Conservation (phyloP, 2,329 filamentous ascomycete species). For the Pseudogymnoascus pannorum region DNA sequence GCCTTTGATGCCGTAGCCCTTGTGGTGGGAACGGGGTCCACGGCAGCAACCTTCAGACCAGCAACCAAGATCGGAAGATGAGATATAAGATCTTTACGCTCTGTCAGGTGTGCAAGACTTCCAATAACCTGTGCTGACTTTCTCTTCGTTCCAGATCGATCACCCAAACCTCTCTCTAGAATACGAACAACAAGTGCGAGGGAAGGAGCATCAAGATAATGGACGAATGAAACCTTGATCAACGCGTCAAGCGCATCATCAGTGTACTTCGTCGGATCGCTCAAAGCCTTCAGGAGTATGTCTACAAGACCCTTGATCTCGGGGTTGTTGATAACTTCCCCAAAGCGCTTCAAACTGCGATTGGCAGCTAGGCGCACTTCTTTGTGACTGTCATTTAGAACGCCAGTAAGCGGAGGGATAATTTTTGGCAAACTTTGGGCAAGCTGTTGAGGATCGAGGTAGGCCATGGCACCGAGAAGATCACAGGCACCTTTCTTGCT, state of each 20-base stretch:
- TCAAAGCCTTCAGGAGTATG: constrained; percentile 89
- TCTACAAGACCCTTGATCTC: constrained; percentile 91
- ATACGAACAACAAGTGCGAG: constrained; percentile 92
- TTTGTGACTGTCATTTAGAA: constrained; percentile 96
- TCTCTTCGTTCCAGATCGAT: constrained; percentile 89
- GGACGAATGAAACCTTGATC: constrained; percentile 97
- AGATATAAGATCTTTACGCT: constrained; percentile 84
- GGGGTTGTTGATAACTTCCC: constrained; percentile 96
- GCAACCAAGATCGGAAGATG: constrained; percentile 90
- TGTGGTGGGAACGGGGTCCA: constrained; percentile 94
- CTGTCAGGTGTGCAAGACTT: constrained; percentile 91
- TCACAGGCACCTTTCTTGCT: constrained; percentile 98
- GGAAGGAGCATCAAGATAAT: constrained; percentile 96
- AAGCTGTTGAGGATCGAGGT: constrained; percentile 90
- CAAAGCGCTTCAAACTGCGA: constrained; percentile 92
- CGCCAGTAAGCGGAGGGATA: constrained; percentile 87
- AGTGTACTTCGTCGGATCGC: constrained; percentile 94
- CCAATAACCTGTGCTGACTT: constrained; percentile 98
- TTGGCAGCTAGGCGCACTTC: constrained; percentile 90
- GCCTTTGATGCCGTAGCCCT: constrained; percentile 94
- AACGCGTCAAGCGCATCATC: constrained; percentile 88
- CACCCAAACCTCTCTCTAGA: constrained; percentile 81
- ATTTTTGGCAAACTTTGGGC: constrained; percentile 90
- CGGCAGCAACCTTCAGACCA: constrained; percentile 78
- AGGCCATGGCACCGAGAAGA: constrained; percentile 94